Evolutionary conservation across 495 filamentous ascomycete species (phyloP), one percentile per base, ranked within the genome.

Genomic region (Schizothecium vesticola): DNA sequence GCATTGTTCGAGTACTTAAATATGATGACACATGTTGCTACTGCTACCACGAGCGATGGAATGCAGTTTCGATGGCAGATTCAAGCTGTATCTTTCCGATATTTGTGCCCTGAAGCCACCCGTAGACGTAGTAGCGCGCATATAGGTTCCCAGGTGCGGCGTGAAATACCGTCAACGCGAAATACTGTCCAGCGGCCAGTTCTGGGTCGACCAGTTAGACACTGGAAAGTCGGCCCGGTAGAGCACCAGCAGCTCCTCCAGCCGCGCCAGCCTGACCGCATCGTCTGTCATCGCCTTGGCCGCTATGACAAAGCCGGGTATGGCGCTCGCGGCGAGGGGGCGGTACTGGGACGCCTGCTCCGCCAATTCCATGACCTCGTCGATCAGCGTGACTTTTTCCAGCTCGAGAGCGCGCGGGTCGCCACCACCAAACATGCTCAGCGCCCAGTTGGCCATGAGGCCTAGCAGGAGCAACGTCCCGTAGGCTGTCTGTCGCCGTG

Each of bases 371-470:
- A 63, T 21, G 1, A 59, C 11, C 55, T 69, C 67, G 7, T 69
- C 67, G 22, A 67, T 33, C 4, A 67, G 25, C 59, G 10, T 63
- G 12, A 7, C 25, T 11, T 23, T 68, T 36, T 62, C 66, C 3
- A 22, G 12, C 28, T 57, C 60, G 1, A 60, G 57, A 19, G 10
- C 56, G 19, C 16, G 10, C 2, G 56, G 6, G 36, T 59, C 28
- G 22, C 55, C 64, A 16, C 43, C 16, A 16, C 56, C 59, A 28
- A 23, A 68, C 5, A 31, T 33, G 16, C 31, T 21, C 33, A 68
- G 36, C 11, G 60, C 60, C 59, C 59, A 62, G 24, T 64, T 69
- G 26, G 56, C 61, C 67, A 69, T 64, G 4, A 69, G 7, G 6
- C 2, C 67, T n/a, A 69, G 22, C 26, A 59, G 28, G 7, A 69